Base-by-base conservation (phyloP, 1,284 basidiomycete species). In the Ustilago tritici region DNA sequence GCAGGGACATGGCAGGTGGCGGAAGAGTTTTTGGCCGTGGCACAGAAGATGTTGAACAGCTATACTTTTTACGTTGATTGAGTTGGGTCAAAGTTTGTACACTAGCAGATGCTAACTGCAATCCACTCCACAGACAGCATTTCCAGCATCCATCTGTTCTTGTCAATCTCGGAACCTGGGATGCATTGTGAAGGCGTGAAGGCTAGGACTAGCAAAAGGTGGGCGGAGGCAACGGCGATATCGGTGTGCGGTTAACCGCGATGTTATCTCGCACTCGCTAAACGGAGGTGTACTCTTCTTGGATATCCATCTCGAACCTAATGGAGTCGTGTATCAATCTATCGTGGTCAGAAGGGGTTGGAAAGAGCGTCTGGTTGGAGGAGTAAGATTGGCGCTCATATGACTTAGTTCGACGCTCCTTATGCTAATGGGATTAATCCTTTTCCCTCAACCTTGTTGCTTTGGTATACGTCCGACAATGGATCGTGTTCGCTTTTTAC, bases 281-380 rank as follows among this genome's bases (percentile, higher is more conserved):
- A 75, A 75, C 43, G 95, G 95, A 15, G 95, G 94, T 2, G 95
- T 95, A 87, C 95, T 94, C 92, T 98, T 92, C 87, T 92, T 96
- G 88, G 94, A 97, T 85, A 88, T 93, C 69, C 90, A 88, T 67
- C 92, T 96, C 84, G 88, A 80, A 66, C 89, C 91, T 28, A 90
- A 90, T 4, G 88, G 89, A n/a, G 88, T 87, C 17, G 89, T 94
- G 19, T 97, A 94, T 88, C 95, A 97, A 84, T 89, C 92, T 5
- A 89, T 98, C 52, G 95, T 52, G 92, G 91, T 19, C 87, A 83
- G 72, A 97, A 98, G 84, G 95, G 95, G 0, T 98, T 98, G 84
- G 95, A 98, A 87, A 92, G 92, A 57, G 94, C 94, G 0, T 91
- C 92, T 65, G 91, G 89, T 5, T 98, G 95, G 95, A 90, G 92